Evolutionary conservation across 2,329 filamentous ascomycete species (phyloP), one percentile per base, ranked within the genome.

Genomic region (Hymenoscyphus scutula): DNA sequence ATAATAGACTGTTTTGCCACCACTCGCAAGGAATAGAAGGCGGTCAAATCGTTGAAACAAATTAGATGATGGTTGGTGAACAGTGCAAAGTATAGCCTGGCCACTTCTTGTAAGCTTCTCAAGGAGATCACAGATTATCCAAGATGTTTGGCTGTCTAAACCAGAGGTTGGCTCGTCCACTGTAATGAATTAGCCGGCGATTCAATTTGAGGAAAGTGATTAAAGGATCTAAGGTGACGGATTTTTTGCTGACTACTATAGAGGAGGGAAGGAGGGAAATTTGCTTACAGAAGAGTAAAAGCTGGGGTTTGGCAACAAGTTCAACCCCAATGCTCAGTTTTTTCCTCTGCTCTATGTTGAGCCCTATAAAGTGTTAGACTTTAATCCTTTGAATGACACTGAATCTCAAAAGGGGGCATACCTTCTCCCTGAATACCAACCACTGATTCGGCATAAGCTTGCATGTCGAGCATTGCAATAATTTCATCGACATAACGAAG

Each of bases 321-420:
- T 97, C 93, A 23, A 97, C 92, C 76, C 91, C 93, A 67, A 97
- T 96, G 0, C 92, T 97, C 6, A 97, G 82, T 71, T 91, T 89
- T 76, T 88, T 88, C 53, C 84, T 80, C 74, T 88, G 85, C 70
- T 88, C 85, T 17, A 87, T 83, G 72, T 90, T 90, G 4, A 34
- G 7, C 2, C 32, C 32, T 34, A 34, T 7, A 34, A 34, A 34
- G 32, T 34, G 32, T 34, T 34, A 34, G 32, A 6, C 32, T 34
- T 5, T 34, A 10, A 34, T 7, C 11, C 4, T 30, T 17, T n/a
- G 4, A 37, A 29, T 29, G 23, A 34, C 11, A 37, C 29, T 17
- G 23, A 29, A 56, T 13, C 37, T 29, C 27, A 17, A 37, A 5
- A 8, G 32, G 32, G 7, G 32, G 37, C 54, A 32, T 64, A 32